phyloP scores from a whole-genome alignment of 1,284 basidiomycete genomes.

The Malassezia sp. region DNA sequence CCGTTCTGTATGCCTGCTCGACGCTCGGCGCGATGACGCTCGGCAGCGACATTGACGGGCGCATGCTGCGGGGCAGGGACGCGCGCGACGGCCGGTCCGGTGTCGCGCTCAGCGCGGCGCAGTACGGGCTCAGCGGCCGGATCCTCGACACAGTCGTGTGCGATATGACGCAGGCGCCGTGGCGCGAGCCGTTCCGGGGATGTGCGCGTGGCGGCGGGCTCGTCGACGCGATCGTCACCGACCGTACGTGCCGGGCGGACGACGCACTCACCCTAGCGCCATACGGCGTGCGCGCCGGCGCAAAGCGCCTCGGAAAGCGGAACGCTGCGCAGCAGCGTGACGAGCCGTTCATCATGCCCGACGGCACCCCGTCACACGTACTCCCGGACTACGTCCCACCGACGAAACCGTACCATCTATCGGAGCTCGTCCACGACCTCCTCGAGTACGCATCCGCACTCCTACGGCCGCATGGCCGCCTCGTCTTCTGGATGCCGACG shows the following conservation, averaged over 20 bases:
- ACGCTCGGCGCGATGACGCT: slow-evolving; percentile 77
- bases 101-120: slow-evolving; percentile 62
- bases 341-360: slow-evolving; percentile 41
- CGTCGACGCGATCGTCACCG: slow-evolving; percentile 70
- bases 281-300: slow-evolving; percentile 93
- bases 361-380: slow-evolving; percentile 26
- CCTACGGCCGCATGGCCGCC: slow-evolving; percentile 69
- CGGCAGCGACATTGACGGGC: slow-evolving; percentile 92
- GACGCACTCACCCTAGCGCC: slow-evolving; percentile 10
- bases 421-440: slow-evolving; percentile 68
- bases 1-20: slow-evolving; percentile 64
- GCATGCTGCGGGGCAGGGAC: slow-evolving; percentile 83
- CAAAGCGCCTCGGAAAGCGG: slow-evolving; percentile 74
- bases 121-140: slow-evolving; percentile 66
- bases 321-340: slow-evolving; percentile 44
- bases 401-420: slow-evolving; percentile 83
- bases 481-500: slow-evolving; percentile 63
- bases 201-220: slow-evolving; percentile 50
- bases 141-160: slow-evolving; percentile 79
- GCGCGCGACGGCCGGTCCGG: slow-evolving; percentile 48
- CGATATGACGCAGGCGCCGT: slow-evolving; percentile 78
- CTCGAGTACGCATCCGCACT: slow-evolving; percentile 71
- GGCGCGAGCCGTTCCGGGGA: slow-evolving; percentile 57
- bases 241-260: slow-evolving; percentile 17
- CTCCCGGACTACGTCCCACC: slow-evolving; percentile 52